A percentile compares a stretch with the other conserved stretches of the same genome.
Evolutionary conservation across 2,329 filamentous ascomycete genomes (phyloP).

Genomic region (Aspergillus pseudoglaucus): DNA sequence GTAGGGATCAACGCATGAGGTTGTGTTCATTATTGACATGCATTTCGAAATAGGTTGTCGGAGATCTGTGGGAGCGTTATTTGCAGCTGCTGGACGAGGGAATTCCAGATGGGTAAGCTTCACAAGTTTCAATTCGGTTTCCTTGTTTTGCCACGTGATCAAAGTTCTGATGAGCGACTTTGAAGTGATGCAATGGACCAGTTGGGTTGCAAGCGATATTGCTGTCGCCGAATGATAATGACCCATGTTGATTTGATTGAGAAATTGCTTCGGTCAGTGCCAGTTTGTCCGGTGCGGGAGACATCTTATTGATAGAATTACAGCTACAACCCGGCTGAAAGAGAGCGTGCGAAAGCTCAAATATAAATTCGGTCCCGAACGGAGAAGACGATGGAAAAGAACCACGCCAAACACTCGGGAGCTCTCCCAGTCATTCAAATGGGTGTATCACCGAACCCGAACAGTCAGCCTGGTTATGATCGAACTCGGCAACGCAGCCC

Average conservation of each 20-base stretch:
- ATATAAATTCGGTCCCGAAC: conserved; percentile 5
- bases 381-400: too few species aligned
- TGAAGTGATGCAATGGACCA: conserved; percentile 89
- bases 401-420: too few species aligned
- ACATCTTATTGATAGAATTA: neutral
- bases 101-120: conserved; percentile 64
- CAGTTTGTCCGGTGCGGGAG: neutral
- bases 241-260: conserved; percentile 98
- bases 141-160: neutral
- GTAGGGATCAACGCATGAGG: conserved; percentile 43
- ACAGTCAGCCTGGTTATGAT: too few species aligned
- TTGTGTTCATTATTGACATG: conserved; percentile 7
- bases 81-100: conserved; percentile 77
- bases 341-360: conserved; percentile 38
- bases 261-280: conserved; percentile 81
- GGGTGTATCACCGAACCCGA: too few species aligned
- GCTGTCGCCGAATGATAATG: conserved; percentile 99
- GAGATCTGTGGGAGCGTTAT: conserved; percentile 96
- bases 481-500: too few species aligned
- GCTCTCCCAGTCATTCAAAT: too few species aligned
- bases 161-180: conserved; percentile 1
- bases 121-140: conserved; percentile 39
- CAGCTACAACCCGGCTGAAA: conserved; percentile 46
- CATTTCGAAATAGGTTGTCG: conserved; percentile 64
- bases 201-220: conserved; percentile 90